Evolutionary conservation across 78 protist genomes (phyloP).

Genomic region (Planoprotostelium fungivorum): DNA sequence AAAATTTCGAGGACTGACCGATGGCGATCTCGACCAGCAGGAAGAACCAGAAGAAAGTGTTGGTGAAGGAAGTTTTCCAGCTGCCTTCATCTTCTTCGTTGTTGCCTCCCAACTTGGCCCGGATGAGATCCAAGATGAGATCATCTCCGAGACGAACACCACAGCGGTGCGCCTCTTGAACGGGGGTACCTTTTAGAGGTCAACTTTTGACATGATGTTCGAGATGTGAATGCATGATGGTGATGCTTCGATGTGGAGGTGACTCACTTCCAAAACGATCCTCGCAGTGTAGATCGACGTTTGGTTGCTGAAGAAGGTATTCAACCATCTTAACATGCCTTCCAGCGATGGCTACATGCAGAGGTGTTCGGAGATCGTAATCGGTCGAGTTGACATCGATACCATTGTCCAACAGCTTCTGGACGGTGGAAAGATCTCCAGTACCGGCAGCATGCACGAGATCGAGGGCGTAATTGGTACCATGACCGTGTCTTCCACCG

Average conservation of each 20-base stretch:
- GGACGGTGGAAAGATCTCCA: background rate
- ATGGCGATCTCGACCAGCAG: background rate
- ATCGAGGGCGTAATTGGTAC: background rate
- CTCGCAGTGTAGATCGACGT: background rate
- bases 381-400: background rate
- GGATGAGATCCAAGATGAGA: background rate
- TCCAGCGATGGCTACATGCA: background rate
- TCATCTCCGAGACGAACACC: background rate
- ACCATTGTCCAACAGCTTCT: background rate
- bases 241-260: too few relatives aligned
- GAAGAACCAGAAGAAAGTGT: background rate
- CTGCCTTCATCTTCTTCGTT: background rate
- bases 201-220: too few relatives aligned
- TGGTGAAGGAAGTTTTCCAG: background rate
- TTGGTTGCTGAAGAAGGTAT: background rate
- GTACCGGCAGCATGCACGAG: background rate
- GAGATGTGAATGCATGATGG: too few relatives aligned
- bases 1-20: too few relatives aligned
- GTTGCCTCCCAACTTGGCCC: background rate
- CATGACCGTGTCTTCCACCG: background rate
- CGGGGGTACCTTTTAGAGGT: background rate
- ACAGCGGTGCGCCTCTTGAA: background rate
- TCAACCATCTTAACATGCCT: background rate
- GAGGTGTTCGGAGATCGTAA: background rate
- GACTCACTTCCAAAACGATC: background rate